Base-by-base conservation (phyloP, 805 yeast genomes). In the Wickerhamomyces ciferrii region DNA sequence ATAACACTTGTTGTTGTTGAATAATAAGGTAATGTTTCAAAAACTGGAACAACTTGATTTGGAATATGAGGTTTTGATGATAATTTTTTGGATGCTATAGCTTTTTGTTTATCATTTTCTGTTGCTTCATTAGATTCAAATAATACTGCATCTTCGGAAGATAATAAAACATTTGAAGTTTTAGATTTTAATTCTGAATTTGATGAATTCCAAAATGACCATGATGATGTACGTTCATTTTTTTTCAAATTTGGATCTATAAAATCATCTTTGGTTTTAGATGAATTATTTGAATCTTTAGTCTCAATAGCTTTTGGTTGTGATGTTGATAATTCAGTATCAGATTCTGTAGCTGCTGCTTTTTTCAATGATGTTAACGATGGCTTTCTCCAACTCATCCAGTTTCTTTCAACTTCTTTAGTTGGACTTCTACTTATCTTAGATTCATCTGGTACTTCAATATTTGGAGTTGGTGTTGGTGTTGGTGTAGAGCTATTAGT, bases 151-250 rank as follows among this genome's bases (percentile, higher is more conserved):
- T 60, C 64, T 9, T 49, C 51, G 19, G 50, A 54, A 10, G 52
- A 50, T 5, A 52, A 38, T 8, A 58, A 48, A 4, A 60, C 47
- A 15, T 54, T 56, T 20, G 46, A 21, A 13, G 20, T 10, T 50
- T 56, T 9, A 54, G 43, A 1, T 48, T 25, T 3, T 51, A 46
- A 5, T 14, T 23, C 14, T 23, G 44, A 17, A 47, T 18, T 13
- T 34, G 37, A 34, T 18, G 41, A 23, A 42, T 49, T 54, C 61
- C 62, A 58, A 27, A 60, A 51, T 2, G 64, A 57, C 64, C 64
- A 60, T 1, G 63, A 58, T 0, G 50, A 7, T 14, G 19, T 17
- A 10, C 41, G 14, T 25, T 39, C 41, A 25, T 5, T 27, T 10
- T 31, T 6, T 19, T 24, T 39, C 19, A 4, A 7, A 20, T 13